phyloP scores from a whole-genome alignment of 495 filamentous ascomycete species.

The Elasticomyces elasticus region DNA sequence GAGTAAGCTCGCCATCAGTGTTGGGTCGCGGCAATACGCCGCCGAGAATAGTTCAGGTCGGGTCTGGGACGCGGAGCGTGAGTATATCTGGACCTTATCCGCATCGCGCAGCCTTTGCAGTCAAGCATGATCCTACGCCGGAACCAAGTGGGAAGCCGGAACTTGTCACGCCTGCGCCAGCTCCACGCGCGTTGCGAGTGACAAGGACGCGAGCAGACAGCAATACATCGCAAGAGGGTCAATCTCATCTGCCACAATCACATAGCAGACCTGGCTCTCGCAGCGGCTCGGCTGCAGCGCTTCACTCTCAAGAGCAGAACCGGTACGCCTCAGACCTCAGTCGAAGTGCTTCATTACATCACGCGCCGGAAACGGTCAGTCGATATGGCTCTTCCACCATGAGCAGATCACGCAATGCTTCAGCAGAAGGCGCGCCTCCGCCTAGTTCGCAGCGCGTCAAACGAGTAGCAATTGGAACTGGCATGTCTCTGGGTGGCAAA shows the following conservation, averaged over 20 bases:
- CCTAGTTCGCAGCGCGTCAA: slow-evolving; percentile 22
- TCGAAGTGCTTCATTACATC: slow-evolving; percentile 9
- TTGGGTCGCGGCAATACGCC: slow-evolving; percentile 15
- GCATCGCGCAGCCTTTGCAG: background rate
- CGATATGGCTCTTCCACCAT: slow-evolving; percentile 12
- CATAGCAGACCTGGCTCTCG: slow-evolving; percentile 15
- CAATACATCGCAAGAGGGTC: slow-evolving; percentile 18
- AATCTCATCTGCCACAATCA: slow-evolving; percentile 3
- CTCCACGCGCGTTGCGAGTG: slow-evolving; percentile 13
- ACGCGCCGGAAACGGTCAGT: slow-evolving; percentile 11
- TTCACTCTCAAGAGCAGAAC: background rate
- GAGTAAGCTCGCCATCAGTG: slow-evolving; percentile 19
- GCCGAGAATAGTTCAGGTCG: slow-evolving; percentile 19
- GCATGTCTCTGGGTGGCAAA: slow-evolving; percentile 20
- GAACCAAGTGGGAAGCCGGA: slow-evolving; percentile 6
- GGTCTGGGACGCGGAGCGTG: slow-evolving; percentile 11
- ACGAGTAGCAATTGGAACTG: slow-evolving; percentile 17
- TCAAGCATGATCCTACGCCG: slow-evolving; percentile 14
- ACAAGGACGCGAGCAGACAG: slow-evolving; percentile 17
- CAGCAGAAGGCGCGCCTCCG: slow-evolving; percentile 13
- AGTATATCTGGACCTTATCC: slow-evolving; percentile 20
- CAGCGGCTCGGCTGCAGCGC: background rate
- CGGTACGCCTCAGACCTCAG: slow-evolving; percentile 3
- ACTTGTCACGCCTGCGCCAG: slow-evolving; percentile 23
- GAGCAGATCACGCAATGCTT: slow-evolving; percentile 11